phyloP scores from a whole-genome alignment of 192 early-diverging fungal genomes.

The Entrophospora sp. region DNA sequence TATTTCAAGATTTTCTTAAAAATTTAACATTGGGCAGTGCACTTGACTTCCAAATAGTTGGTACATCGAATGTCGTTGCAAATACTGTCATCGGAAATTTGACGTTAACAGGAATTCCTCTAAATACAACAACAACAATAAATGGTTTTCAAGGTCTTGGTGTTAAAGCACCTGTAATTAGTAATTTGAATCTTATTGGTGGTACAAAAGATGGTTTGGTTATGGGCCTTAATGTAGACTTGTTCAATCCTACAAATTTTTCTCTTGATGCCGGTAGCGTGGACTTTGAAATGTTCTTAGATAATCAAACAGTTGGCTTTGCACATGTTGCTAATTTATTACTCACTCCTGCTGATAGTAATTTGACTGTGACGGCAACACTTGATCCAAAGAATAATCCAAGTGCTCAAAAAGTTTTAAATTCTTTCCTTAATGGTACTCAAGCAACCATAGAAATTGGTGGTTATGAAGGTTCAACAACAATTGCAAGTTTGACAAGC shows the following conservation, averaged over 20 bases:
- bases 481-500: conserved; percentile 34
- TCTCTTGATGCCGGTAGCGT: conserved; percentile 44
- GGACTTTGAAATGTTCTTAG: conserved; percentile 35
- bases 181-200: conserved; percentile 34
- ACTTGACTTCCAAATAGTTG: conserved; percentile 29
- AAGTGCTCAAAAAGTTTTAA: conserved; percentile 40
- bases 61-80: conserved; percentile 33
- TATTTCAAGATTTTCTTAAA: conserved; percentile 35
- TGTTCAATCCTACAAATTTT: conserved; percentile 38
- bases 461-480: conserved; percentile 37
- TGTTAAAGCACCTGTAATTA: conserved; percentile 31
- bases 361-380: conserved; percentile 30
- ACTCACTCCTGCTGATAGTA: conserved; percentile 37
- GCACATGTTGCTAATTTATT: conserved; percentile 37
- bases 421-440: conserved; percentile 39
- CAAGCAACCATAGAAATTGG: conserved; percentile 31
- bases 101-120: conserved; percentile 34
- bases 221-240: conserved; percentile 32
- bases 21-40: conserved; percentile 28
- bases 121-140: conserved; percentile 32
- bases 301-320: conserved; percentile 35
- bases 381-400: conserved; percentile 38
- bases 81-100: conserved; percentile 39
- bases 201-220: conserved; percentile 29
- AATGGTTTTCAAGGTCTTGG: conserved; percentile 37